Evolutionary conservation across 2,329 filamentous ascomycete genomes (phyloP).

Genomic region (Cordyceps tenuipes): DNA sequence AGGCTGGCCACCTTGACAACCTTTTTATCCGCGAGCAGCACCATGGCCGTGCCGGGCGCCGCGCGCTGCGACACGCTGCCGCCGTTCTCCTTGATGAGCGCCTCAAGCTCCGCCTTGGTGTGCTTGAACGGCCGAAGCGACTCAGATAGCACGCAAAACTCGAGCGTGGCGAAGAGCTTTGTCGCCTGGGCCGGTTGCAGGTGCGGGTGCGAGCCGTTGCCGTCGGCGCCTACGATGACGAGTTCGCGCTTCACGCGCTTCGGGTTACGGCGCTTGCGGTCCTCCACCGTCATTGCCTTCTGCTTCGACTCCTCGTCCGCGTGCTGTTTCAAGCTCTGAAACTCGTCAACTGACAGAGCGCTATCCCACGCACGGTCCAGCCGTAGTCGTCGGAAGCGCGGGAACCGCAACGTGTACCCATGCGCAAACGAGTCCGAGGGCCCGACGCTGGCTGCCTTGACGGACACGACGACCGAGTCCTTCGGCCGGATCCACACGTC

Average conservation of each 20-base stretch:
- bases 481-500: slow-evolving; percentile 90
- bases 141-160: slow-evolving; percentile 79
- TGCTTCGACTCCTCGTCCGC: slow-evolving; percentile 64
- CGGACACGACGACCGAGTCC: slow-evolving; percentile 78
- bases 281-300: slow-evolving; percentile 71
- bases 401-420: slow-evolving; percentile 76
- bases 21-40: slow-evolving; percentile 72
- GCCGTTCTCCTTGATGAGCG: slow-evolving; percentile 73
- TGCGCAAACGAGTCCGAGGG: slow-evolving; percentile 70
- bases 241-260: slow-evolving; percentile 62
- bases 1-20: slow-evolving; percentile 76
- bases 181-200: slow-evolving; percentile 41
- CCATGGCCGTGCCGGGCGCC: slow-evolving; percentile 49
- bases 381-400: slow-evolving; percentile 74
- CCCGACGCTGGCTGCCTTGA: slow-evolving; percentile 77
- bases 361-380: slow-evolving; percentile 79
- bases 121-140: slow-evolving; percentile 61
- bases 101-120: slow-evolving; percentile 70
- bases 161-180: slow-evolving; percentile 64
- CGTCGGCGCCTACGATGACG: slow-evolving; percentile 63
- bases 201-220: slow-evolving; percentile 35
- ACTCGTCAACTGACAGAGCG: slow-evolving; percentile 70
- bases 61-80: slow-evolving; percentile 71
- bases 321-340: slow-evolving; percentile 59
- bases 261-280: slow-evolving; percentile 43